Base-by-base conservation (phyloP, 176 grass and related monocot genomes). In the Carex pumila region DNA sequence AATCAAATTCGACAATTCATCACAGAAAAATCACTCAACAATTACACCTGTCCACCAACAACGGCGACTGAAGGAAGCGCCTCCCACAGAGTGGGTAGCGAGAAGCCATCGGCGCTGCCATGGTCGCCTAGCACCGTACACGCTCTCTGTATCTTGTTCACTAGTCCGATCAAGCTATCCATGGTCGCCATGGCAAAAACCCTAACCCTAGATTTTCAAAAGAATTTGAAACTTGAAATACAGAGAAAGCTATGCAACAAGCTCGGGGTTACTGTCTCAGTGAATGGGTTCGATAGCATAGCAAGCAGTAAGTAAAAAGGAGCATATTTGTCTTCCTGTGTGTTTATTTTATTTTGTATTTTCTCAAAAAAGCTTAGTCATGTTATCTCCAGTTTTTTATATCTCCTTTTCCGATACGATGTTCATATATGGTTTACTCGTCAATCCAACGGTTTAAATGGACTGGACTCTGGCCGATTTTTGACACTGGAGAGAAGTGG, bases 51-150 rank as follows among this genome's bases (percentile, higher is more conserved):
- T 74, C 95, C 91, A 5, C 92, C 92, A 50, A 95, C 95, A 74
- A 98, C 95, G 61, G 95, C 95, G 63, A 98, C 92, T 14, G 95
- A 93, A 21, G 95, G 95, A 84, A 98, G 92, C 18, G 95, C 88
- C 25, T 98, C 92, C 95, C 95, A 95, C 7, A 98, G 92, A 39
- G 94, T 88, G 57, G 94, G 94, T 49, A 94, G 88, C 11, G 92
- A 84, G 73, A 86, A 34, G 61, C 60, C 88, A 55, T 88, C 93
- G 34, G 83, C 85, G 11, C 85, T 92, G 43, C 93, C 96, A 81
- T 99, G 76, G 89, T 99, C 96, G 19, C 96, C 96, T 29, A 99
- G 96, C 65, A 90, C 91, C 61, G 96, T 99, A 87, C 96, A 99
- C 14, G 93, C 91, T 36, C 92, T 90, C 89, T 99, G 96, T 89